Evolutionary conservation across 352 stramenopile species (phyloP).

Genomic region (Pythium biforme): DNA sequence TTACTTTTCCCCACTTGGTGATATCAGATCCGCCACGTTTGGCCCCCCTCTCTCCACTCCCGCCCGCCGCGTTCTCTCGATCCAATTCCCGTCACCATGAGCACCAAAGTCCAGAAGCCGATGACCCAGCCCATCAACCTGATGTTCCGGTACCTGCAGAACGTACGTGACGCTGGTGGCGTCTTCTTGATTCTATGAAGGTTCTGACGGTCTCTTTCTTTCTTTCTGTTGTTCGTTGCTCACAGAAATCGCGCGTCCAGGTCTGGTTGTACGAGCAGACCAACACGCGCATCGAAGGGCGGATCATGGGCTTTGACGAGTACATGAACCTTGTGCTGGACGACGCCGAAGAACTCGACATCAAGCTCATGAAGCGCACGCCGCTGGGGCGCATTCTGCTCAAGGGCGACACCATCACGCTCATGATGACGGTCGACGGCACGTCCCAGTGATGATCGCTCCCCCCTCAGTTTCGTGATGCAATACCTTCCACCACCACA

Average conservation of each 20-base stretch:
- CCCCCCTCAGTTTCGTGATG: not conserved
- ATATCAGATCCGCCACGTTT: too few species aligned
- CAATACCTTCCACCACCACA: not conserved
- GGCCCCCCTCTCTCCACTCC: not conserved
- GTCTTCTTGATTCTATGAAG: not conserved
- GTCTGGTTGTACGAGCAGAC: slow-evolving; percentile 99
- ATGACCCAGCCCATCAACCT: slow-evolving; percentile 99
- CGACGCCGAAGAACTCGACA: slow-evolving; percentile 95
- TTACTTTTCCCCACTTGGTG: too few species aligned
- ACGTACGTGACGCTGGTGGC: slow-evolving; percentile 53
- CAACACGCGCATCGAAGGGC: slow-evolving; percentile 97
- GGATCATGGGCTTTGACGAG: slow-evolving; percentile 98
- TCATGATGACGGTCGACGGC: slow-evolving; percentile 93
- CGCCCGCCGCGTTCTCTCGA: not conserved
- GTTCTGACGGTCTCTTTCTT: not conserved
- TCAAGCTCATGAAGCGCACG: slow-evolving; percentile 93
- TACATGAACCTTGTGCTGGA: slow-evolving; percentile 99
- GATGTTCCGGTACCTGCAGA: slow-evolving; percentile 99
- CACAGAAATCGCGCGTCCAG: slow-evolving; percentile 94
- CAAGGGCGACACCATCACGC: slow-evolving; percentile 99
- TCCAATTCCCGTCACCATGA: slow-evolving; percentile 57
- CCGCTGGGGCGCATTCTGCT: slow-evolving; percentile 97
- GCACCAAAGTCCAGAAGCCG: slow-evolving; percentile 96
- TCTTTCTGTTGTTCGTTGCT: slow-evolving; percentile 1
- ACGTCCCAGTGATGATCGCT: slow-evolving; percentile 19